Evolutionary conservation across 495 filamentous ascomycete species (phyloP), one percentile per base, ranked within the genome.

Genomic region (Penicillium parvum): DNA sequence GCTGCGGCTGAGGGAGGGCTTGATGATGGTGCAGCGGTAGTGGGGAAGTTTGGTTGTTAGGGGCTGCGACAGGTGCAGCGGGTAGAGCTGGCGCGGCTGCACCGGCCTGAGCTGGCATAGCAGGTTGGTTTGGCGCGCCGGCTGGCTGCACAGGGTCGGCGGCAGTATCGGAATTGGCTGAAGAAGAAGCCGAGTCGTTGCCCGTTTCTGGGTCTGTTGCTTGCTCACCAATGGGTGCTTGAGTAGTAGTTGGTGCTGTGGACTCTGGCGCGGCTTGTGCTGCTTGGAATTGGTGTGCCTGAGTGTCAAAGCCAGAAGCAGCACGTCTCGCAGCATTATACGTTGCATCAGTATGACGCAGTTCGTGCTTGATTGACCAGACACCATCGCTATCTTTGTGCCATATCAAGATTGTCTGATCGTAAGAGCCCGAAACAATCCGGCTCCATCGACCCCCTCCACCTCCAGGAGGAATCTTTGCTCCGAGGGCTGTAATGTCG

Each of bases 361-460:
- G 75, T 23, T 73, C 70, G 48, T 88, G 82, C 12, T 79, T 78
- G 39, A 77, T 75, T 21, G 78, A 77, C 91, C 92, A 98, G 22
- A 79, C 73, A 3, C 88, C 90, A 49, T 94, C 79, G 17, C 74
- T 74, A 43, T 90, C 85, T 35, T 86, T 82, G 45, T 84, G 84
- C 92, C 92, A 98, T 36, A 98, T 86, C 48, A 96, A 85, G 43
- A 98, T 87, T 26, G 80, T 87, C 66, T 96, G 88, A 52, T 98
- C 92, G 53, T 98, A 98, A 5, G 88, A 95, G 16, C 92, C 92
- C 10, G 88, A 94, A 14, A 98, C 86, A 44, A 98, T 97, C 12
- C 89, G 78, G 17, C 82, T 84, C 74, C 91, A 91, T 47, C 73
- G 73, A 55, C 88, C 87, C 11, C 90, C 89, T 15, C 90, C 90